Evolutionary conservation across 768 basidiomycete genomes (phyloP), one percentile per base, ranked within the genome.

Genomic region (Trametes punicea): DNA sequence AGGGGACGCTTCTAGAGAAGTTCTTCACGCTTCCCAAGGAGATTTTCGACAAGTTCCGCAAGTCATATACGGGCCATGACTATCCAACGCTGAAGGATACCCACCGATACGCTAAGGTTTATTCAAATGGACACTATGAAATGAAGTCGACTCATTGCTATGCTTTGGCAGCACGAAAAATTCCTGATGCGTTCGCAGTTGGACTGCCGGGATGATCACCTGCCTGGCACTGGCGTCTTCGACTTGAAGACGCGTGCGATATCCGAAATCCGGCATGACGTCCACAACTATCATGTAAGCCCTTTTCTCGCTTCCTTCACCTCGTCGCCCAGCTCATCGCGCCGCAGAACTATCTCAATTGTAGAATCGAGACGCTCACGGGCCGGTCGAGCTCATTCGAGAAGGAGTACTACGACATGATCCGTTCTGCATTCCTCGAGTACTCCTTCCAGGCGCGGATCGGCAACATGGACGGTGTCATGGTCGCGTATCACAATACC

Each of bases 211-310:
- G 90, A 98, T 65, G 62, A 71, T 11, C 79, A 89, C 39, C 73
- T 98, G 27, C 95, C 95, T 4, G 94, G 93, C 1, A 87, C 85
- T 0, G 93, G 93, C 26, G 85, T 95, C 1, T 99, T 99, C 63
- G 96, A 99, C 67, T 85, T 98, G 72, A 99, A 99, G 71, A 98
- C 96, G 0, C 82, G 96, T 44, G 94, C 93, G 0, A 88, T 85
- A 29, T 70, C 92, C 23, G 83, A 90, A 0, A 85, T 98, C 42
- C 84, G 96, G 2, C 74, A 90, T 67, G 96, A 98, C 67, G 72
- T 88, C 10, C 74, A 93, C 51, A 98, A 98, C 69, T 89, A 82
- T 62, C 80, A 83, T 73, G 89, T 89, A 48, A 29, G 70, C 51
- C 18, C 36, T 15, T 34, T 7, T 34, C 20, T 6, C 5, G 6